Evolutionary conservation across 176 grass and related monocot species (phyloP), one percentile per base, ranked within the genome.

Genomic region (Zoysia pacifica): DNA sequence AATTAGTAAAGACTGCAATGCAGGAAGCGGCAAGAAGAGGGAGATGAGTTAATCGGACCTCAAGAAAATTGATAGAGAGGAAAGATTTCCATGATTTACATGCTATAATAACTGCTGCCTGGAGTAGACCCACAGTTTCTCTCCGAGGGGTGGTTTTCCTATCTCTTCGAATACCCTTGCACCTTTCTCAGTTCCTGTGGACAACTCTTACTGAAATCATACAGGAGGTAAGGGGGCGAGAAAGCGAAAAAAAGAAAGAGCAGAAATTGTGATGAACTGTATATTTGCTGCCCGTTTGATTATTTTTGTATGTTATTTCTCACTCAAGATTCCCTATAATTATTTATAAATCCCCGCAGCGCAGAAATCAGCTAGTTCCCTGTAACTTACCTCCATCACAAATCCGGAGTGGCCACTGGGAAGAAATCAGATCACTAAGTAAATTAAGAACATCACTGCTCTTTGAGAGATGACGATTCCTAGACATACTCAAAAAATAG

Each of bases 41-140:
- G 93, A 95, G 83, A 95, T 95, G 84, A 85, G 89, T 46, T 95
- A 92, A 83, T 95, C 89, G 47, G 93, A 95, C 70, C 87, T 95
- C 48, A 92, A 95, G 79, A 92, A 95, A 84, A 92, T 95, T 15
- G 82, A 90, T 58, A 87, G 87, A 53, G 93, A 89, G 5, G 87
- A 92, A 54, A 80, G 93, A 52, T 95, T 95, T 74, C 88, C 92
- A 2, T 7, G 79, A 92, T 81, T 87, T 85, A 20, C 87, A 90
- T 74, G 71, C 86, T 19, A 74, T 78, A 73, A 70, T 74, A 68
- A 84, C 80, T 11, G 87, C 76, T 62, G 79, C 54, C 85, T 87
- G 87, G 87, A 92, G 77, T 79, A 81, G 79, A 74, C 87, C 93
- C 59, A 48, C 75, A 1, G 65, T 87, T 42, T 95, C 89, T 12